phyloP scores from a whole-genome alignment of 805 yeast species.

The Saturnispora quitensis region DNA sequence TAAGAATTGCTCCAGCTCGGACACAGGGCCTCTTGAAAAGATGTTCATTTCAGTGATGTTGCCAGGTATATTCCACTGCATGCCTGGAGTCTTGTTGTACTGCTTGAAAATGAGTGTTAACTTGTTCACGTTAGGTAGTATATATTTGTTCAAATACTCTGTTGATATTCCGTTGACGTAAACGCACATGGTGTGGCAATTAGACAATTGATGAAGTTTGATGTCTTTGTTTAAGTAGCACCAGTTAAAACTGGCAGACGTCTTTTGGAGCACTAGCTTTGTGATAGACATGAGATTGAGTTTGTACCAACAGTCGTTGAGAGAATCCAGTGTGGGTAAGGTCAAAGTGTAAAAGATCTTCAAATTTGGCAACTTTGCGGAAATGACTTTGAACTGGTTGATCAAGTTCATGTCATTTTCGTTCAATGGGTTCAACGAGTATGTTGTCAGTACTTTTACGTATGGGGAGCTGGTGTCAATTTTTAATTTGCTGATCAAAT shows the following conservation, averaged over 20 bases:
- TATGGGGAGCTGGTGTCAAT: background rate
- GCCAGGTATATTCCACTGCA: background rate
- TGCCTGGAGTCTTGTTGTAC: conserved; percentile 1
- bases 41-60: conserved; percentile 3
- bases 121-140: conserved; percentile 1
- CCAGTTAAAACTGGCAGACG: conserved; percentile 5
- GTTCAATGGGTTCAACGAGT: conserved; percentile 3
- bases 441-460: background rate
- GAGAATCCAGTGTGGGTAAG: conserved; percentile 4
- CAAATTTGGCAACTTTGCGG: background rate
- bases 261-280: conserved; percentile 5
- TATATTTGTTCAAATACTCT: conserved; percentile 6
- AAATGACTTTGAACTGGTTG: background rate
- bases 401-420: conserved; percentile 2
- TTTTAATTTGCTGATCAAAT: background rate
- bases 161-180: conserved; percentile 8
- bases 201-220: background rate
- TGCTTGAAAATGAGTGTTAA: conserved; percentile 5
- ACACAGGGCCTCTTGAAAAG: conserved; percentile 6
- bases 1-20: conserved; percentile 3
- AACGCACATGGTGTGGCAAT: conserved; percentile 1
- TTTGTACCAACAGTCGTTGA: conserved; percentile 1
- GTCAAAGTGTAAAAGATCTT: conserved; percentile 4
- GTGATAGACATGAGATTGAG: background rate
- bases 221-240: conserved; percentile 1